A percentile compares a stretch with the other conserved stretches of the same genome.
Conservation (phyloP, 805 yeast species). For the Teunomyces atbi region DNA sequence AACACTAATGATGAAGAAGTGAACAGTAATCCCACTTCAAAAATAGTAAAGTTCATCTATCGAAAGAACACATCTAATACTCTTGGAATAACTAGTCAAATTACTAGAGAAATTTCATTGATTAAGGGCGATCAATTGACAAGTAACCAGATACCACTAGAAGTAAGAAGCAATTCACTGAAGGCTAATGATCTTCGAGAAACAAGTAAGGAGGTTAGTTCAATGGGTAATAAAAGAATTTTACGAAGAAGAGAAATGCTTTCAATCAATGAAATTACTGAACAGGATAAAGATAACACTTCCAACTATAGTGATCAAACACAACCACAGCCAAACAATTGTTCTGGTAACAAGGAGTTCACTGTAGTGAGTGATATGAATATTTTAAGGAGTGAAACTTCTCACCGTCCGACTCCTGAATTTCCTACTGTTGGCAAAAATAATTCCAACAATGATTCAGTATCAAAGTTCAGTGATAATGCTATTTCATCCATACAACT, state of each 20-base stretch:
- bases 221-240: not conserved
- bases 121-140: too few species aligned
- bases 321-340: not conserved
- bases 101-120: not conserved
- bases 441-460: not conserved
- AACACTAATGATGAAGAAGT: not conserved
- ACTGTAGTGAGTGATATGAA: not conserved
- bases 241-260: not conserved
- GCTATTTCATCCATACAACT: not conserved
- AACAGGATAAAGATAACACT: not conserved
- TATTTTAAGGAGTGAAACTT: not conserved
- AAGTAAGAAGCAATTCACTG: not conserved
- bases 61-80: not conserved
- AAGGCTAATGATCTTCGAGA: not conserved
- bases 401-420: not conserved
- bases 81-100: not conserved
- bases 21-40: not conserved
- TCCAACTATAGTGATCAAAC: not conserved
- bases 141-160: too few species aligned
- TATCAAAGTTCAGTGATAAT: not conserved
- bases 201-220: not conserved
- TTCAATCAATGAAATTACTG: not conserved
- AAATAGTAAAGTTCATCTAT: not conserved
- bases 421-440: not conserved
- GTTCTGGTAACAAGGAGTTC: not conserved